Conservation (phyloP, 1,284 basidiomycete species). For the Somion occarium region DNA sequence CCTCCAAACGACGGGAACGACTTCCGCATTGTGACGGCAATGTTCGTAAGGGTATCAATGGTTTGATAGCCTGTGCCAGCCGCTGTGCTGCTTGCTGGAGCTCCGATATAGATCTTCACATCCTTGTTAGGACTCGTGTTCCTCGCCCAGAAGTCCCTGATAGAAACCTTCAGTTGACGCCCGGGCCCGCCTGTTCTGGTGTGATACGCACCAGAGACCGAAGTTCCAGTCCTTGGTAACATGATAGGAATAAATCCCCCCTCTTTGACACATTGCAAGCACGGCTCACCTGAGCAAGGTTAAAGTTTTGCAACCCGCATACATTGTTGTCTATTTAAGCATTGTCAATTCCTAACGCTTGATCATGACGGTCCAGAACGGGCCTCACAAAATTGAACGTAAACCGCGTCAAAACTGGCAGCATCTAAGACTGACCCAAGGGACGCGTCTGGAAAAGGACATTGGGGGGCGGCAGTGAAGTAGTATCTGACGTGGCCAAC, state of each 20-base stretch:
- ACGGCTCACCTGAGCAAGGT: slow-evolving; percentile 33
- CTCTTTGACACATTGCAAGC: slow-evolving; percentile 1
- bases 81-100: slow-evolving; percentile 52
- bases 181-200: neutral
- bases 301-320: slow-evolving; percentile 41
- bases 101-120: slow-evolving; percentile 59
- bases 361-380: neutral
- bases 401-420: slow-evolving; percentile 53
- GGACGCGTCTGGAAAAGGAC: slow-evolving; percentile 51
- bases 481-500: slow-evolving; percentile 42
- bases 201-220: slow-evolving; percentile 39
- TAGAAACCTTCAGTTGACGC: neutral
- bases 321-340: slow-evolving; percentile 43
- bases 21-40: slow-evolving; percentile 50
- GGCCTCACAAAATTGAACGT: slow-evolving; percentile 43
- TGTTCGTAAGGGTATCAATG: slow-evolving; percentile 41
- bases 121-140: slow-evolving; percentile 50
- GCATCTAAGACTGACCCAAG: slow-evolving; percentile 47
- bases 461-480: slow-evolving; percentile 51
- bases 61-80: slow-evolving; percentile 53
- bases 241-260: neutral
- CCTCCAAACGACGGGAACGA: slow-evolving; percentile 69
- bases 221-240: slow-evolving; percentile 43
- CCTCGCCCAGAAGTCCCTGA: slow-evolving; percentile 59
- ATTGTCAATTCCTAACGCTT: slow-evolving; percentile 2